Base-by-base conservation (phyloP, 768 basidiomycete genomes). In the Pleurotus djamor region DNA sequence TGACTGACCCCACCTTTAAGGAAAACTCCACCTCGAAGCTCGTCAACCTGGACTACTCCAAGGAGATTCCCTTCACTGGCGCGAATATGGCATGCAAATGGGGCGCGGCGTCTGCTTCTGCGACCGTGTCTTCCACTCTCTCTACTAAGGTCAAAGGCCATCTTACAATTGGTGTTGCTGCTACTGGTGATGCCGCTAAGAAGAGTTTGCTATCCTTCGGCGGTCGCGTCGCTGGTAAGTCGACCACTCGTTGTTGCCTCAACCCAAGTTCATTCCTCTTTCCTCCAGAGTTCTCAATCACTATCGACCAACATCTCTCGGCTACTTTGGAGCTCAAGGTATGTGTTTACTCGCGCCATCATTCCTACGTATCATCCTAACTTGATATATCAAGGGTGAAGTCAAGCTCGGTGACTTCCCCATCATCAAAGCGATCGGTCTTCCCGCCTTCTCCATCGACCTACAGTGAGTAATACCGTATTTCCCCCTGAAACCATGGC, bases 131-230 rank as follows among this genome's bases (percentile, higher is more conserved):
- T 17, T 28, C 41, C 54, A 1, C 41, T 1, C 54, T 56, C 38
- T 43, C 16, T 21, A 44, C 54, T 1, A 44, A 43, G 16, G 54
- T 56, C 6, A n/a, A 14, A 14, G 54, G 54, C 16, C 36, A 56
- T 28, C 54, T 56, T n/a, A 56, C 36, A 5, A 28, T 56, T 13
- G 54, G 54, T 1, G 41, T 56, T 14, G 36, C 41, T 2, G 54
- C 54, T 33, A 21, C 41, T 5, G 54, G 54, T 10, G 41, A 56
- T n/a, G 54, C 54, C 32, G 54, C 54, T 4, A 56, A 56, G 54
- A 56, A 56, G 41, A 28, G 28, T 5, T 32, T 56, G 6, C 6
- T 44, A 13, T 56, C 54, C 38, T 56, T 56, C 37, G 13, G 28
- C 9, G 54, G 41, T 14, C 54, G 38, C 28, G 37, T 56, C 14